Base-by-base conservation (phyloP, 1,284 basidiomycete genomes). In the Ceratobasidium sp. region DNA sequence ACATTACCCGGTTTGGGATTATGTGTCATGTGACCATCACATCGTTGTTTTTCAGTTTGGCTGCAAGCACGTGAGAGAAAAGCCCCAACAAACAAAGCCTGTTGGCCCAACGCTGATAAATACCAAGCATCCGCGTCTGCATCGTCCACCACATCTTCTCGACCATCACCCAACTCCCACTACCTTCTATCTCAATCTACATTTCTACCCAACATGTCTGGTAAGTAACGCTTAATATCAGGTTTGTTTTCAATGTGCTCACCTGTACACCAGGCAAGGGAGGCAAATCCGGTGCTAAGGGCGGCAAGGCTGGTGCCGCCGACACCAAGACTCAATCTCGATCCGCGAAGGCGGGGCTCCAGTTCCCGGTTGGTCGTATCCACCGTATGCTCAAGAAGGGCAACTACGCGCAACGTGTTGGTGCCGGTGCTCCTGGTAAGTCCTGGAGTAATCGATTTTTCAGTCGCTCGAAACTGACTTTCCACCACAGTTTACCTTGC, bases 401-500 rank as follows among this genome's bases (percentile, higher is more conserved):
- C 72, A 80, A 80, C 76, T 81, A 81, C 73, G 80, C 80, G 27
- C 79, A 80, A 67, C 79, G 80, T 73, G 78, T 81, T 51, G 80
- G 80, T 64, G 76, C 80, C 53, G 80, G 80, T 69, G 80, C 80
- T n/a, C 80, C 80, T 63, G 78, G 73, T 75, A 57, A 44, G 73
- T 59, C 91, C 90, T 80, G 93, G 91, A 93, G 83, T 78, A 89
- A 85, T 83, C 76, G 1, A 50, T 11, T 15, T 9, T 73, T 7
- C 31, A 57, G 53, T 19, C 4, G 29, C 24, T 64, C n/a, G n/a
- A 69, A 45, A 54, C 36, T 74, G 27, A 59, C 15, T 27, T 56
- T 4, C 33, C 22, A 44, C 48, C 24, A 73, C 81, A 91, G 95
- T 96, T 77, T 96, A 95, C 85, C 89, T 95, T 76, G 93, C 94